These are phyloP conservation scores for Domatiomyces catenatus DNA, from an alignment of 2,329 filamentous ascomycete genomes.

Conservation along the genomic window DNA sequence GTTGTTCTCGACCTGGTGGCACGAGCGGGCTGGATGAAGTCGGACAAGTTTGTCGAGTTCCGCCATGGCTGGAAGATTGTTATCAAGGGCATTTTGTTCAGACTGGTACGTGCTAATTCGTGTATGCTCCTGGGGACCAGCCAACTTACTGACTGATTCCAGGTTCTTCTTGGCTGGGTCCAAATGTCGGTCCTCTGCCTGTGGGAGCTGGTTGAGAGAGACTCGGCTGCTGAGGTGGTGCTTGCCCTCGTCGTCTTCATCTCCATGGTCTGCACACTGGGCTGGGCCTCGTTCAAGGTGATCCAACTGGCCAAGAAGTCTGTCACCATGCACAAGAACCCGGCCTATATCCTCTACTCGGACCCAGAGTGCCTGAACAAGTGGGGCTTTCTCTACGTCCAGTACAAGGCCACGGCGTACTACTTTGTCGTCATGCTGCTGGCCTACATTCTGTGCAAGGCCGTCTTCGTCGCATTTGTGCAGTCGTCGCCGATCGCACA, in stretches of 20 bases:
- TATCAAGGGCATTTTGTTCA: conserved; percentile 85
- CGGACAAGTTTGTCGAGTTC: conserved; percentile 81
- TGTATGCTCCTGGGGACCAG: neutral
- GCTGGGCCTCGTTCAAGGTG: conserved; percentile 80
- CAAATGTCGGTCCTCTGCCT: conserved; percentile 80
- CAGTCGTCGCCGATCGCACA: conserved; percentile 59
- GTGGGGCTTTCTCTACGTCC: conserved; percentile 95
- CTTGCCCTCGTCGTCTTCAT: conserved; percentile 80
- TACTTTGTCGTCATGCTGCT: conserved; percentile 80
- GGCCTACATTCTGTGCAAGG: conserved; percentile 68
- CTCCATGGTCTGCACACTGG: conserved; percentile 60
- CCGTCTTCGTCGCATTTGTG: conserved; percentile 70
- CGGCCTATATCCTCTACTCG: conserved; percentile 91
- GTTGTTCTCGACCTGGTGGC: conserved; percentile 59
- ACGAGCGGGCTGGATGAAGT: conserved; percentile 62
- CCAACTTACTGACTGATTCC: conserved; percentile 3
- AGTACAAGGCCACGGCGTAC: conserved; percentile 89
- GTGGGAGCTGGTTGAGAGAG: conserved; percentile 78
- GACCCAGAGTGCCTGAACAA: conserved; percentile 90
- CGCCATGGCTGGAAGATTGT: conserved; percentile 87
- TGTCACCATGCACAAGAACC: conserved; percentile 83
- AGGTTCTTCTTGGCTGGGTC: conserved; percentile 74
- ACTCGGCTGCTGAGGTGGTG: conserved; percentile 74
- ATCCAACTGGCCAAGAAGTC: conserved; percentile 78
- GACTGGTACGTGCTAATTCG: conserved; percentile 37